These are phyloP conservation scores for Solanum sejunctum DNA, from an alignment of 257 asterid species.

Conservation along the genomic window DNA sequence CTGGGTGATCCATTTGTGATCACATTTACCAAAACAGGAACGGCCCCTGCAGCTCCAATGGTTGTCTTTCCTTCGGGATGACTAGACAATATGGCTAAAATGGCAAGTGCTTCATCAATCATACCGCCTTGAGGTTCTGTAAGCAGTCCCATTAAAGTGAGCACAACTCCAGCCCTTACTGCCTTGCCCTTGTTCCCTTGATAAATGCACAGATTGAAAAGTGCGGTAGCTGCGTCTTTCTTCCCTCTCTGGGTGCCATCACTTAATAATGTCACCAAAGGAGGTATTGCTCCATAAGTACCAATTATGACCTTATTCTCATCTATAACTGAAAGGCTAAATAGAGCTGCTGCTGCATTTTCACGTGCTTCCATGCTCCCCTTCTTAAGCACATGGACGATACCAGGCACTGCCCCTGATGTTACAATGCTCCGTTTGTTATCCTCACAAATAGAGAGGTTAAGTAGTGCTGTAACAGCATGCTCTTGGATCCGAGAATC, in stretches of 20 bases:
- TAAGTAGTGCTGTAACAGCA: constrained; percentile 88
- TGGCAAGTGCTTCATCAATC: constrained; percentile 92
- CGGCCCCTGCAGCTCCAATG: constrained; percentile 79
- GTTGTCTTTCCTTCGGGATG: constrained; percentile 73
- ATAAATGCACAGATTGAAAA: constrained; percentile 86
- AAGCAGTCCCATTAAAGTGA: constrained; percentile 64
- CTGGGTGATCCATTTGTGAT: constrained; percentile 67
- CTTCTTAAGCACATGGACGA: constrained; percentile 69
- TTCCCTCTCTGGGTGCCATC: constrained; percentile 84
- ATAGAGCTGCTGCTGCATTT: constrained; percentile 90
- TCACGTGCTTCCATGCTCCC: constrained; percentile 96
- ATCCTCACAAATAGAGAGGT: constrained; percentile 86
- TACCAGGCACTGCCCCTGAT: constrained; percentile 84
- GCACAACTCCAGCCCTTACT: constrained; percentile 80
- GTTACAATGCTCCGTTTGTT: constrained; percentile 72
- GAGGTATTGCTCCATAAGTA: constrained; percentile 76
- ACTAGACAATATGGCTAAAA: constrained; percentile 75
- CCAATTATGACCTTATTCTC: constrained; percentile 83
- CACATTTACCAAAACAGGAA: constrained; percentile 60
- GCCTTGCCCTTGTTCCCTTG: constrained; percentile 96
- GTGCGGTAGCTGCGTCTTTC: constrained; percentile 91
- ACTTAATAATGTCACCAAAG: constrained; percentile 55
- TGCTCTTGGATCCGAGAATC: constrained; percentile 95
- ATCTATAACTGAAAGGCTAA: constrained; percentile 88
- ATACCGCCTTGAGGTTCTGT: constrained; percentile 71